Conservation (phyloP, 441 rosid genomes). For the Macaranga tanarius region DNA sequence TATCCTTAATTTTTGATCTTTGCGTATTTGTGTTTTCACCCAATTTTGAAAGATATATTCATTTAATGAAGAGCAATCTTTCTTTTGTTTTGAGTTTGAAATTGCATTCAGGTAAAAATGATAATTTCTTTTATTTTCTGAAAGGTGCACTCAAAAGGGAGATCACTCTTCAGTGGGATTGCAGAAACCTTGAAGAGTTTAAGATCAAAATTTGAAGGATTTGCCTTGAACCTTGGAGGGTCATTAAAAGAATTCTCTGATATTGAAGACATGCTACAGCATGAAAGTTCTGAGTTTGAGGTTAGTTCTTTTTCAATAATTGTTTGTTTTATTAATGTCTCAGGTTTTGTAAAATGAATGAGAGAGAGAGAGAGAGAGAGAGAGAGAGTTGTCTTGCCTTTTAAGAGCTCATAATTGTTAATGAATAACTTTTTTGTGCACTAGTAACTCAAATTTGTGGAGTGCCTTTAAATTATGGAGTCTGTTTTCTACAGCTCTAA, state of each 20-base stretch:
- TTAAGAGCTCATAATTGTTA: not conserved
- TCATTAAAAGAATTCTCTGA: conserved; percentile 49
- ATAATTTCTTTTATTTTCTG: conserved; percentile 20
- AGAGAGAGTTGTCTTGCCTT: not conserved
- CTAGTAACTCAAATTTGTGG: not conserved
- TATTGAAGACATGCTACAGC: conserved; percentile 65
- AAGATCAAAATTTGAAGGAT: conserved; percentile 44
- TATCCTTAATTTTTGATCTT: conserved; percentile 7
- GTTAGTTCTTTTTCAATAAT: conserved; percentile 41
- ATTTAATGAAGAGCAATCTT: not conserved
- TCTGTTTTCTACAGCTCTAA: not conserved
- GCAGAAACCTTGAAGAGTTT: conserved; percentile 51
- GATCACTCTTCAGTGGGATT: conserved; percentile 56
- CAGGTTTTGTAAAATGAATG: not conserved
- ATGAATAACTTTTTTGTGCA: too few species aligned
- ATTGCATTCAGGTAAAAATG: conserved; percentile 13
- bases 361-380: not conserved
- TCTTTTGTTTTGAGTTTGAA: not conserved
- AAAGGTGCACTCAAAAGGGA: conserved; percentile 71
- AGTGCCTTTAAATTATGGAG: not conserved
- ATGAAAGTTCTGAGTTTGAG: conserved; percentile 62
- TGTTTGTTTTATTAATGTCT: not conserved
- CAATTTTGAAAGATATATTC: conserved; percentile 6
- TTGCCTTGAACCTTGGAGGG: conserved; percentile 46
- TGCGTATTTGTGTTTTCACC: conserved; percentile 19